Conservation (phyloP, 2,329 filamentous ascomycete genomes). For the Raffaelea ambrosiae region DNA sequence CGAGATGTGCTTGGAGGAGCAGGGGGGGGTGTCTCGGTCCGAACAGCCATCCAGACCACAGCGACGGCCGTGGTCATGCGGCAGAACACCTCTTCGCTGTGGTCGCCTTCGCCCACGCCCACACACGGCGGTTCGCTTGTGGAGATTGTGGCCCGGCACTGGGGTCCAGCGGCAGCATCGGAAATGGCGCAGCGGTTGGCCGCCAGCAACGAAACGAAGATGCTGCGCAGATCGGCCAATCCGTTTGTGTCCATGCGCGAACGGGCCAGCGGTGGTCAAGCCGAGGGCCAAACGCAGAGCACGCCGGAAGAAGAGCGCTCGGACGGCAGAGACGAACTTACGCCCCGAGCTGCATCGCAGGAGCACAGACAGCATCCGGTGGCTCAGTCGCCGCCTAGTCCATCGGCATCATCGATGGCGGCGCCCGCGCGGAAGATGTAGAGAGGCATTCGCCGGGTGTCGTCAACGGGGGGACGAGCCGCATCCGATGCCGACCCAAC, state of each 20-base stretch:
- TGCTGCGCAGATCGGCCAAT: conserved; percentile 4
- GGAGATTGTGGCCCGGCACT: conserved; percentile 38
- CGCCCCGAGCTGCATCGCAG: conserved; percentile 5
- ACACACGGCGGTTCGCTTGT: conserved; percentile 28
- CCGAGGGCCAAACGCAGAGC: neutral
- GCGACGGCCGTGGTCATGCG: conserved; percentile 41
- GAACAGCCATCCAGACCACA: conserved; percentile 44
- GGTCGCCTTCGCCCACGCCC: conserved; percentile 36
- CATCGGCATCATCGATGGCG: neutral
- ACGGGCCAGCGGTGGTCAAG: neutral
- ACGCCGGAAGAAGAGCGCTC: neutral
- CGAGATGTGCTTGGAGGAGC: conserved; percentile 2
- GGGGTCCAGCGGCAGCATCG: conserved; percentile 35
- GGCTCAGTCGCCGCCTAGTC: neutral
- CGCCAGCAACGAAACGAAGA: conserved; percentile 2
- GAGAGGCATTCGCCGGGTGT: conserved; percentile 12
- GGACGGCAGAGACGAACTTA: conserved; percentile 7
- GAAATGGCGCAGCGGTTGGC: conserved; percentile 28
- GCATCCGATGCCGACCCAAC: neutral
- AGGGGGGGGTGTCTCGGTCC: conserved; percentile 27
- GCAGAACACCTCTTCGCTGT: conserved; percentile 38
- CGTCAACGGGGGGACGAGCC: conserved; percentile 3
- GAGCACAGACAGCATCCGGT: neutral
- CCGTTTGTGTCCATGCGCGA: neutral
- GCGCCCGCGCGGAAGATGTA: conserved; percentile 11